phyloP scores from a whole-genome alignment of 345 rosid genomes.

The Iberis pinnata region DNA sequence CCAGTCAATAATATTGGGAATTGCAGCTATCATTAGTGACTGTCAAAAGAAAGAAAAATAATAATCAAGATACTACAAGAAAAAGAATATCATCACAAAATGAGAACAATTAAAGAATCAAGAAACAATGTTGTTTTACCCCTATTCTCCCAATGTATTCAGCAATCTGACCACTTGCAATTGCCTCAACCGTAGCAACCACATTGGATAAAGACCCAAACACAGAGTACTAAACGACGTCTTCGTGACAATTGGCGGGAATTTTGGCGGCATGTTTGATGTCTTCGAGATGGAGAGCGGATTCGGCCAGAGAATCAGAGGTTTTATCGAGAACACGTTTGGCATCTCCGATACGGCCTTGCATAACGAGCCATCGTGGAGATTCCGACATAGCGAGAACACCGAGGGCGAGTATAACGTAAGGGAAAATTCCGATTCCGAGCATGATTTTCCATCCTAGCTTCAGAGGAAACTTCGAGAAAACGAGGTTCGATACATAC shows the following conservation, averaged over 20 bases:
- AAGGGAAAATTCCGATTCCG: slow-evolving; percentile 63
- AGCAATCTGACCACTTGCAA: slow-evolving; percentile 89
- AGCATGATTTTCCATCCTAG: slow-evolving; percentile 89
- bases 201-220: slow-evolving; percentile 94
- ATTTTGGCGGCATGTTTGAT: slow-evolving; percentile 83
- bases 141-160: slow-evolving; percentile 92
- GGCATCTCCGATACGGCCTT: slow-evolving; percentile 80
- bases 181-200: slow-evolving; percentile 98
- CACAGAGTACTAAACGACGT: slow-evolving; percentile 65
- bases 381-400: slow-evolving; percentile 90
- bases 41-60: slow-evolving; percentile 26
- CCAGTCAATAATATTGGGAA: slow-evolving; percentile 97
- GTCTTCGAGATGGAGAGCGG: slow-evolving; percentile 52
- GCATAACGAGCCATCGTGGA: slow-evolving; percentile 92
- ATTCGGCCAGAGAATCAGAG: slow-evolving; percentile 58
- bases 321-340: slow-evolving; percentile 62
- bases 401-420: slow-evolving; percentile 44
- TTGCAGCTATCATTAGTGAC: slow-evolving; percentile 93
- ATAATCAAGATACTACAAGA: slow-evolving; percentile 6
- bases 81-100: neutral
- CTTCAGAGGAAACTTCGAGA: slow-evolving; percentile 44
- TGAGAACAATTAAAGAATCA: neutral
- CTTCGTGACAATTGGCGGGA: slow-evolving; percentile 62
- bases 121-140: slow-evolving; percentile 33
- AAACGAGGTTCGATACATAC: slow-evolving; percentile 71